These are phyloP conservation scores for Fusarium multiceps DNA, from an alignment of 2,329 filamentous ascomycete species.

Conservation along the genomic window DNA sequence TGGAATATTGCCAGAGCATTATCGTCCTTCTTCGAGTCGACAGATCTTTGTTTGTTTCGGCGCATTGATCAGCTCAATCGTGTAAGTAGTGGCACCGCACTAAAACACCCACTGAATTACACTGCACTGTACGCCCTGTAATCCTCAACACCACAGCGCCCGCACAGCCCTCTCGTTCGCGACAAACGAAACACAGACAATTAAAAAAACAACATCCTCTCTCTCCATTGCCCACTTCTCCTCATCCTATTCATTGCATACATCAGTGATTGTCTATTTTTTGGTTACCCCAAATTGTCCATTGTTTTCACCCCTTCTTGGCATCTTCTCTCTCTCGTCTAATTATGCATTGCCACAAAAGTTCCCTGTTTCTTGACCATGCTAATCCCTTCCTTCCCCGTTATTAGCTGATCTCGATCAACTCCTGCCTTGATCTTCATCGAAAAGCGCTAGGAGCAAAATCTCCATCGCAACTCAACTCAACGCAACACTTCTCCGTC, in stretches of 20 bases:
- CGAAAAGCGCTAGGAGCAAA: slow-evolving; percentile 39
- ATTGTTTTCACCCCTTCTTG: neutral
- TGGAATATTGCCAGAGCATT: slow-evolving; percentile 55
- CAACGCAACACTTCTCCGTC: slow-evolving; percentile 1
- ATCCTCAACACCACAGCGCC: slow-evolving; percentile 4
- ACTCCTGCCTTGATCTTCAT: slow-evolving; percentile 27
- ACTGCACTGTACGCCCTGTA: slow-evolving; percentile 12
- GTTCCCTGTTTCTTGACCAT: slow-evolving; percentile 27
- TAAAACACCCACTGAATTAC: slow-evolving; percentile 9
- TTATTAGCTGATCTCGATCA: slow-evolving; percentile 35
- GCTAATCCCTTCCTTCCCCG: slow-evolving; percentile 44
- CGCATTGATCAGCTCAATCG: slow-evolving; percentile 23
- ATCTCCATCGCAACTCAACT: neutral
- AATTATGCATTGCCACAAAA: slow-evolving; percentile 26
- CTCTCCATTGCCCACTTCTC: neutral
- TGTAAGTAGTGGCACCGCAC: slow-evolving; percentile 38
- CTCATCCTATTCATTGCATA: neutral
- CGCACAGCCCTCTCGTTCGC: slow-evolving; percentile 6
- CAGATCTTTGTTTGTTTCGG: slow-evolving; percentile 23
- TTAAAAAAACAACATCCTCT: slow-evolving; percentile 2
- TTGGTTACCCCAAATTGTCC: neutral
- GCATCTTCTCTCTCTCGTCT: neutral
- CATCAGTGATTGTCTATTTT: neutral
- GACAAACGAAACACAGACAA: slow-evolving; percentile 6
- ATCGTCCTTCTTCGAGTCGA: slow-evolving; percentile 29